Evolutionary conservation across 148 eudicot species (phyloP), one percentile per base, ranked within the genome.

Genomic region (Vaccinium vitisidaea): DNA sequence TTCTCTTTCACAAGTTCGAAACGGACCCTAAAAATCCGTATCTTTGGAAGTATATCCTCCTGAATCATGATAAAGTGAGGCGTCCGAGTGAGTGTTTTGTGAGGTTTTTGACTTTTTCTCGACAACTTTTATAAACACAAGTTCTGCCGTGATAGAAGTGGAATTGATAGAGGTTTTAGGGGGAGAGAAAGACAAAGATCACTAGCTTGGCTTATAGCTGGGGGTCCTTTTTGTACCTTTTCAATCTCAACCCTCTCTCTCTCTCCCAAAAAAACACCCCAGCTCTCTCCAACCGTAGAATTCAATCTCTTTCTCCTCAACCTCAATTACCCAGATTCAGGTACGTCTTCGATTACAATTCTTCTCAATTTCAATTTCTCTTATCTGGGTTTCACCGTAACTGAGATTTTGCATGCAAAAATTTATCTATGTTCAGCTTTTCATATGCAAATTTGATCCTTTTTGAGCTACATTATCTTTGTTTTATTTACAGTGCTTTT

Each of bases 391-490:
- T 30, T 19, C 48, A 53, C 54, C 8, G 6, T 15, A 25, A 82
- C 1, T 49, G 53, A 10, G 77, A 82, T 6, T 27, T 30, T 52
- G 12, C 32, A 54, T 8, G 46, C 6, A 71, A 9, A 36, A 12
- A 43, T 80, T 2, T 61, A 13, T 2, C 1, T 2, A 1, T 54
- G 36, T 63, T 53, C 67, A 21, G 53, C 23, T 52, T 82, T 74
- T 39, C 43, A 25, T 5, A 14, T 4, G 32, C 46, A 36, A 83
- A 12, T 30, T 73, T 13, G 79, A 32, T 71, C 8, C 14, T 75
- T 71, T 65, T 73, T 53, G 19, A 74, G n/a, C 84, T 83, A 39
- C 84, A 74, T 74, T 54, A n/a, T 55, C 67, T 71, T 14, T 71
- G 12, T 49, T 16, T 82, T 13, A 25, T 63, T 36, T 48, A 8